A percentile compares a stretch with the other conserved stretches of the same genome.
Evolutionary conservation across 1,284 basidiomycete species (phyloP).

Genomic region (Marasmius fiardii): DNA sequence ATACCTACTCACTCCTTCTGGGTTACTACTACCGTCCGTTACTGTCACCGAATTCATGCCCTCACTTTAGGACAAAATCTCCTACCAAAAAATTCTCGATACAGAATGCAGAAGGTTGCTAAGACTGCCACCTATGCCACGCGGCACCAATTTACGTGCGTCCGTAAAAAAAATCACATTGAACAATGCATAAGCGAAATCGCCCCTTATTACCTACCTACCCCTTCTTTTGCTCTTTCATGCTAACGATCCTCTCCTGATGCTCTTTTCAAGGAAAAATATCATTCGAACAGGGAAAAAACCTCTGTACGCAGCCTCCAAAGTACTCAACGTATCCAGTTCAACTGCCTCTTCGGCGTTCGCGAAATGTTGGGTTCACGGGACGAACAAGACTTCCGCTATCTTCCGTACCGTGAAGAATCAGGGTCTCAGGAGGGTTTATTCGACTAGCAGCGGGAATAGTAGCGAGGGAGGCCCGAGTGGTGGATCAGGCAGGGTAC

Average conservation of each 20-base stretch:
- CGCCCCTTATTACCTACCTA: slow-evolving; percentile 5
- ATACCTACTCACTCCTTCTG: too few relatives aligned
- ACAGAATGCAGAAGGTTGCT: not conserved
- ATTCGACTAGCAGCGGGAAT: slow-evolving; percentile 37
- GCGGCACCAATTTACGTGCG: slow-evolving; percentile 7
- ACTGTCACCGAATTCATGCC: not conserved
- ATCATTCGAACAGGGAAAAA: slow-evolving; percentile 45
- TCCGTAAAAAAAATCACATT: slow-evolving; percentile 7
- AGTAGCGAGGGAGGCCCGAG: slow-evolving; percentile 25
- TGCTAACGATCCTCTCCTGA: slow-evolving; percentile 14
- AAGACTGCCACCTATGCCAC: not conserved
- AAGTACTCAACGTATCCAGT: slow-evolving; percentile 49
- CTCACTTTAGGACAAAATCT: not conserved
- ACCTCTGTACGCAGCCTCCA: slow-evolving; percentile 48
- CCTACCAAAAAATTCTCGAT: not conserved
- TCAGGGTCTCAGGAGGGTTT: slow-evolving; percentile 39
- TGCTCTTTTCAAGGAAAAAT: slow-evolving; percentile 45
- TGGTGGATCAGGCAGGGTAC: slow-evolving; percentile 29
- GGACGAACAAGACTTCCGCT: slow-evolving; percentile 46
- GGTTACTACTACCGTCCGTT: too few relatives aligned
- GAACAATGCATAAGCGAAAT: not conserved
- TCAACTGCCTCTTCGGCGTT: slow-evolving; percentile 51
- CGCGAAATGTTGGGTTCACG: slow-evolving; percentile 43
- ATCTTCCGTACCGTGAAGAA: slow-evolving; percentile 43
- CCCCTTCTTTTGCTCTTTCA: not conserved